Evolutionary conservation across 257 asterid genomes (phyloP), one percentile per base, ranked within the genome.

Genomic region (Solanum medicagineum): DNA sequence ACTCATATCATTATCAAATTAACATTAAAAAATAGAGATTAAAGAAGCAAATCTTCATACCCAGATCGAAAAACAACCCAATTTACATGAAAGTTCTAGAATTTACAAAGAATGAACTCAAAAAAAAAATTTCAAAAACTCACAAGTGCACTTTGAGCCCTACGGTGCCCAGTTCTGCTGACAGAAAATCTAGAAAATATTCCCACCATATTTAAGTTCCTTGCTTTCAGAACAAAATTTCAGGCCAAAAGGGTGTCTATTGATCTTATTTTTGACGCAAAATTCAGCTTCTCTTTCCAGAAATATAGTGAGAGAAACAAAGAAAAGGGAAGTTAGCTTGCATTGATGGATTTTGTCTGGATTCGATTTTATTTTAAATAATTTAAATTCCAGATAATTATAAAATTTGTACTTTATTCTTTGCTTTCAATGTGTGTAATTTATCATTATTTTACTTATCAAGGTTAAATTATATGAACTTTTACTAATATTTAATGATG

Each of bases 71-170:
- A 51, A 51, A 77, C 62, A 51, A 51, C 16, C 13, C 63, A 26
- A 77, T 15, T 77, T 1, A 77, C 47, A 51, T 26, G 26, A 42
- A 53, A 77, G 83, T 26, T 77, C 15, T 53, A 29, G 45, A 51
- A 24, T 51, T 77, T 8, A 15, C 47, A 45, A 51, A 26, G 12
- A 77, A 26, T 22, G 2, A 77, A 26, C 45, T 51, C 1, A 75
- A 49, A 22, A 32, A 17, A 7, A 5, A 1, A 2, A n/a, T n/a
- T n/a, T 4, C 12, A 9, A 53, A 55, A 68, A 59, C 84, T 93
- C 51, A 95, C 99, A 42, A 93, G 92, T 44, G 95, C 94, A 90
- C 97, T 95, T 89, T 94, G 99, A 73, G 99, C 56, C 59, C 97
- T 93, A 42, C 97, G 97, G 89, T 94, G 99, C 36, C 89, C 86